A percentile compares a stretch with the other conserved stretches of the same genome.
phyloP scores from a whole-genome alignment of 2,329 filamentous ascomycete species.

The Botrytis galanthina region DNA sequence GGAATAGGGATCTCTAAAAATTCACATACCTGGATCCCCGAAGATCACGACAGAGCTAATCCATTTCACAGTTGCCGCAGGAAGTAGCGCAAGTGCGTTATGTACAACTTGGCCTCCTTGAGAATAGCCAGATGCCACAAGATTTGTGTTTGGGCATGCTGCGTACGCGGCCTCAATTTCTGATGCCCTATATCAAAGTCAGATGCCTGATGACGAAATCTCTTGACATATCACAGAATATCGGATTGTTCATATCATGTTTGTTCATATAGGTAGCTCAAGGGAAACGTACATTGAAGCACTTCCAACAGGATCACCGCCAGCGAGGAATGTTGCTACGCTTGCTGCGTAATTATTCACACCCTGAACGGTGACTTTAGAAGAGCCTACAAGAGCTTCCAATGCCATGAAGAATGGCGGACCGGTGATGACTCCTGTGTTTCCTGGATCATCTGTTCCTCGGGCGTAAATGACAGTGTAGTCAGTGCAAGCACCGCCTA shows the following conservation, averaged over 20 bases:
- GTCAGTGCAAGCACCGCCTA: slow-evolving; percentile 28
- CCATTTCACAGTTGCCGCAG: slow-evolving; percentile 32
- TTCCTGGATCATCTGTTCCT: slow-evolving; percentile 49
- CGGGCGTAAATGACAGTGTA: slow-evolving; percentile 49
- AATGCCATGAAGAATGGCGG: slow-evolving; percentile 38
- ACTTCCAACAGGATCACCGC: slow-evolving; percentile 32
- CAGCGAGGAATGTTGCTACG: slow-evolving; percentile 31
- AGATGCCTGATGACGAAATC: slow-evolving; percentile 3
- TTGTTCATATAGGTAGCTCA: background rate
- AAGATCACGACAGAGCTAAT: slow-evolving; percentile 45
- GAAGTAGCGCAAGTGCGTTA: slow-evolving; percentile 40
- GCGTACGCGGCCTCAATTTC: slow-evolving; percentile 38
- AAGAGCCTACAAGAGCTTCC: slow-evolving; percentile 26
- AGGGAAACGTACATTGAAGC: slow-evolving; percentile 30
- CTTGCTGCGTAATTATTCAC: slow-evolving; percentile 39
- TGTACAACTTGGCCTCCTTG: slow-evolving; percentile 48
- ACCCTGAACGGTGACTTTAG: slow-evolving; percentile 34
- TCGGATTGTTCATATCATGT: background rate
- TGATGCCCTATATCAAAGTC: slow-evolving; percentile 26
- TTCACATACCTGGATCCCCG: slow-evolving; percentile 42
- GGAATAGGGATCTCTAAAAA: background rate
- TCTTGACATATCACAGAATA: background rate
- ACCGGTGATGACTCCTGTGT: slow-evolving; percentile 42
- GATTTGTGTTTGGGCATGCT: slow-evolving; percentile 42
- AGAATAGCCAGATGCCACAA: slow-evolving; percentile 44